These are phyloP conservation scores for Fusarium chlamydosporum DNA, from an alignment of 2,329 filamentous ascomycete species.

Conservation along the genomic window DNA sequence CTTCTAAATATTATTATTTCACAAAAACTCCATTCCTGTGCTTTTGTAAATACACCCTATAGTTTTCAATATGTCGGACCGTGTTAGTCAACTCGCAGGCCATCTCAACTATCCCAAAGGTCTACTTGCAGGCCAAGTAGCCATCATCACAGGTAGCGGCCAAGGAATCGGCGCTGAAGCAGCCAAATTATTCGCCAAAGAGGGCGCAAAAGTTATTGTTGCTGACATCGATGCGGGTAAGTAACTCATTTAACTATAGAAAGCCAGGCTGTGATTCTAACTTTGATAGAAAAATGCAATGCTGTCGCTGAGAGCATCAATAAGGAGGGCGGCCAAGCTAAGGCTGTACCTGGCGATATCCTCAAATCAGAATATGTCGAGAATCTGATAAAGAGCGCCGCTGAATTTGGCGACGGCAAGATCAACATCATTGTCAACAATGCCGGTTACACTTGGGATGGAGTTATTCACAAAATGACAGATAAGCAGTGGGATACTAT, in stretches of 20 bases:
- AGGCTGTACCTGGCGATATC: conserved; percentile 83
- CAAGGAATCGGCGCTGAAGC: conserved; percentile 92
- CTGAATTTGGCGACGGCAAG: conserved; percentile 86
- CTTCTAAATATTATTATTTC: background rate
- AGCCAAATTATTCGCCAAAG: conserved; percentile 85
- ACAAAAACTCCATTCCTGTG: background rate
- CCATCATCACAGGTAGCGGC: conserved; percentile 88
- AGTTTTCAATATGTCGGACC: conserved; percentile 63
- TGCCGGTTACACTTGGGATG: conserved; percentile 93
- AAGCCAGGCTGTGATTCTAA: background rate
- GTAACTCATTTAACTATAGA: conserved; percentile 39
- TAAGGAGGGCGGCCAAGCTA: conserved; percentile 72
- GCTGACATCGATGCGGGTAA: conserved; percentile 83
- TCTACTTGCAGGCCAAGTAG: conserved; percentile 82
- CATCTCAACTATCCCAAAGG: conserved; percentile 88
- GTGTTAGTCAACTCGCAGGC: conserved; percentile 78
- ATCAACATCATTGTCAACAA: conserved; percentile 95
- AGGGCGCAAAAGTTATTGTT: conserved; percentile 87
- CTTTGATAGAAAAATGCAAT: conserved; percentile 73
- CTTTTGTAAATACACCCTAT: no score
- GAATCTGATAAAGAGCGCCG: conserved; percentile 79
- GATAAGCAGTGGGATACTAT: conserved; percentile 95
- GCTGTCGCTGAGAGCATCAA: conserved; percentile 80
- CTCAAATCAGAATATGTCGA: conserved; percentile 78
- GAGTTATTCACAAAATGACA: conserved; percentile 91